Percentiles rank a stretch among this genome's conserved stretches.
Evolutionary conservation across 495 filamentous ascomycete genomes (phyloP).

Genomic region (Penicillium lividum): DNA sequence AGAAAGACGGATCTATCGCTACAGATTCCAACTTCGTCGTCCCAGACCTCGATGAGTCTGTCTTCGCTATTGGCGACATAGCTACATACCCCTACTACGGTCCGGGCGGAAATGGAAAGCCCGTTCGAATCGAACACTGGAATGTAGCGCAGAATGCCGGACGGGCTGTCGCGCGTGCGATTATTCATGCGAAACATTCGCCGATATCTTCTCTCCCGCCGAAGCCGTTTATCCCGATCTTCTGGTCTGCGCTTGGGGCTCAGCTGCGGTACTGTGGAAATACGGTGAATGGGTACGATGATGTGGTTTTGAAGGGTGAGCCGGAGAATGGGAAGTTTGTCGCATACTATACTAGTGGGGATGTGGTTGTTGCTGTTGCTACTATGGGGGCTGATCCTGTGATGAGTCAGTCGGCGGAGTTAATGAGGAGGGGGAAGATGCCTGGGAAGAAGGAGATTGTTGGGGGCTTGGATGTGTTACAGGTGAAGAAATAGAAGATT

Average conservation of each 20-base stretch:
- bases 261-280: constrained; percentile 93
- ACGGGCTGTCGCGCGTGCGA: constrained; percentile 71
- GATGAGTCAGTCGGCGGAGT: constrained; percentile 78
- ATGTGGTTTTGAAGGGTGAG: constrained; percentile 73
- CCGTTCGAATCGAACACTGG: constrained; percentile 90
- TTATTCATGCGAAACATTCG: constrained; percentile 51
- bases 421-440: constrained; percentile 85
- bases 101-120: constrained; percentile 68
- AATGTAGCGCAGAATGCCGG: constrained; percentile 95
- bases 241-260: constrained; percentile 89
- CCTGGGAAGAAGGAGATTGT: constrained; percentile 74
- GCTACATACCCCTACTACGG: constrained; percentile 94
- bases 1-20: constrained; percentile 77
- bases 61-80: constrained; percentile 95
- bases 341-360: constrained; percentile 85
- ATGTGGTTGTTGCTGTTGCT: constrained; percentile 88
- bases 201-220: constrained; percentile 47
- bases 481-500: constrained; percentile 31
- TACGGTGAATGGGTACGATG: constrained; percentile 78
- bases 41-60: constrained; percentile 63
- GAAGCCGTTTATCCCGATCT: constrained; percentile 84
- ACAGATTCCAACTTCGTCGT: constrained; percentile 79
- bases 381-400: constrained; percentile 88
- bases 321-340: constrained; percentile 81
- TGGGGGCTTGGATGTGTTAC: constrained; percentile 72